Percentiles rank a stretch among this genome's conserved stretches.
Evolutionary conservation across 2,329 filamentous ascomycete genomes (phyloP).

Genomic region (Beauveria asiatica): DNA sequence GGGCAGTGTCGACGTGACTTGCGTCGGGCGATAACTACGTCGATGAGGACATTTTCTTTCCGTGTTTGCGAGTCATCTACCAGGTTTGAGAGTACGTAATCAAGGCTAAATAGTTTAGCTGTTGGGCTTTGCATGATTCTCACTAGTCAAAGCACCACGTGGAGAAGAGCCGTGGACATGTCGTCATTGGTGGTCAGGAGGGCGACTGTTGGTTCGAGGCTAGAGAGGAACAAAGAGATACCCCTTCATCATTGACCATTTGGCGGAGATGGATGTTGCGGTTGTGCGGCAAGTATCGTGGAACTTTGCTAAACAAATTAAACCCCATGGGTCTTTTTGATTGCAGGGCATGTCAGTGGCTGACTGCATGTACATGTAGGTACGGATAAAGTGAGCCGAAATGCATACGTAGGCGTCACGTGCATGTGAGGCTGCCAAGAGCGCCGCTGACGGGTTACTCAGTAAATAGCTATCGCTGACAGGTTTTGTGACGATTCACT

Average conservation of each 20-base stretch:
- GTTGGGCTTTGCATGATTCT: neutral
- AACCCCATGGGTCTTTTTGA: too few species aligned
- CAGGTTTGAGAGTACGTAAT: too few species aligned
- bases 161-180: neutral
- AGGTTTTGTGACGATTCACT: too few species aligned
- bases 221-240: neutral
- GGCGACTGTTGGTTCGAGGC: neutral
- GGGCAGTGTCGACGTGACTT: neutral
- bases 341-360: too few species aligned
- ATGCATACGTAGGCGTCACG: slow-evolving; percentile 7
- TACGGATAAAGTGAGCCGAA: neutral
- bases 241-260: neutral
- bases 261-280: neutral
- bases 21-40: too few species aligned
- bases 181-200: neutral
- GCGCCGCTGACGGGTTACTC: neutral
- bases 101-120: too few species aligned
- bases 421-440: neutral
- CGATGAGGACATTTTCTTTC: too few species aligned
- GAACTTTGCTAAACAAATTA: too few species aligned
- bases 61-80: too few species aligned
- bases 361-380: neutral
- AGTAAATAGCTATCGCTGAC: neutral
- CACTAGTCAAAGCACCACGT: neutral
- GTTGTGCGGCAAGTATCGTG: neutral